phyloP scores from a whole-genome alignment of 73 alveolate genomes.

The Symbiodinium natans region DNA sequence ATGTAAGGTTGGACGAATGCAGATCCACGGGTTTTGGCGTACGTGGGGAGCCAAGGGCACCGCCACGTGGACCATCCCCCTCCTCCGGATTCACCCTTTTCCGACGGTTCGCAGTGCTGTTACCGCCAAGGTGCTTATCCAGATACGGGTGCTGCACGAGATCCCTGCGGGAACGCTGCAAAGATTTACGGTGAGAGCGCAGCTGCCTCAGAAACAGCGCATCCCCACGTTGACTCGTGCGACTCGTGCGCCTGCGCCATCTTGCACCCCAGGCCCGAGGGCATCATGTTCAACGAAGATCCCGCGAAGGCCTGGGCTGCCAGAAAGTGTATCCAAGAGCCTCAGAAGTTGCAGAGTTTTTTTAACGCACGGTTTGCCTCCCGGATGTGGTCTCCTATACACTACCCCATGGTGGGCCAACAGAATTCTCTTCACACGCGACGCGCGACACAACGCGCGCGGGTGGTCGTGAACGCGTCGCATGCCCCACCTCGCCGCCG shows the following conservation, averaged over 20 bases:
- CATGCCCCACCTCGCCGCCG: too few relatives aligned
- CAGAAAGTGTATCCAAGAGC: background rate
- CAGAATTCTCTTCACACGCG: too few relatives aligned
- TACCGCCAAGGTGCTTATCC: conserved; percentile 40
- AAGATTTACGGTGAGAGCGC: conserved; percentile 66
- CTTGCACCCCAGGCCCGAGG: conserved; percentile 92
- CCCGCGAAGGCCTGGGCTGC: conserved; percentile 36
- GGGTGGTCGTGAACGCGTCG: too few relatives aligned
- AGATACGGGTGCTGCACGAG: conserved; percentile 85
- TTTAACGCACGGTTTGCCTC: too few relatives aligned
- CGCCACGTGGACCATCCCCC: background rate
- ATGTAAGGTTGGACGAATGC: conserved; percentile 66
- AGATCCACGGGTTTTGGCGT: conserved; percentile 66
- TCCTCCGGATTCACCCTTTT: background rate
- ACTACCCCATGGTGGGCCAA: too few relatives aligned
- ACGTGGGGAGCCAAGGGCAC: background rate
- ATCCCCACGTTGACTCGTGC: too few relatives aligned
- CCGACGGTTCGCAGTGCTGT: background rate
- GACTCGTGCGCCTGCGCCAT: too few relatives aligned
- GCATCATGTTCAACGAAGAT: conserved; percentile 92
- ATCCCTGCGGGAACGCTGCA: conserved; percentile 86
- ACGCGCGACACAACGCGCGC: too few relatives aligned
- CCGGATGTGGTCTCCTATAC: too few relatives aligned
- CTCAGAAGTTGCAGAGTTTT: too few relatives aligned
- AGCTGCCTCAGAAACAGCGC: background rate